These are phyloP conservation scores for Exobasidium rhododendri DNA, from an alignment of 1,284 basidiomycete genomes.

Conservation along the genomic window DNA sequence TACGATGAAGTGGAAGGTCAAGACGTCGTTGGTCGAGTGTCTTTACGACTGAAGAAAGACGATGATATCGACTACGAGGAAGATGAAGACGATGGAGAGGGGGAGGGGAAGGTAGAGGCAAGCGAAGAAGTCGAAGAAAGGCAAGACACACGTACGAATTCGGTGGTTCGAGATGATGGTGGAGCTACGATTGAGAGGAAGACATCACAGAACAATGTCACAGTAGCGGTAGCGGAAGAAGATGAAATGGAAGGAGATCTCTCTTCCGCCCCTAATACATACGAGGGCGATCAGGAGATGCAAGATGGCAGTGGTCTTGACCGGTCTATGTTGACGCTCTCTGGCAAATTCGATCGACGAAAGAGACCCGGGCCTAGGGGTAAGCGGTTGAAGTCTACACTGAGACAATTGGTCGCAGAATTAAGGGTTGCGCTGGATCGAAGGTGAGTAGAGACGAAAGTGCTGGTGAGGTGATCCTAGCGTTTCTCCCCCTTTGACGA, in stretches of 20 bases:
- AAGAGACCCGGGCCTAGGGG: slow-evolving; percentile 40
- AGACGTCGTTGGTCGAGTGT: neutral
- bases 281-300: slow-evolving; percentile 15
- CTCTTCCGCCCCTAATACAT: neutral
- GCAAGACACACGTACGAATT: neutral
- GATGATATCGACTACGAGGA: slow-evolving; percentile 11
- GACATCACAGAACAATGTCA: neutral
- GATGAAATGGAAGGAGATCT: neutral
- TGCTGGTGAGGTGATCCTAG: too few relatives aligned
- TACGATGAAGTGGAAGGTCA: slow-evolving; percentile 4
- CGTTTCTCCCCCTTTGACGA: neutral
- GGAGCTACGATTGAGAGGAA: neutral
- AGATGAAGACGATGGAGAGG: slow-evolving; percentile 14
- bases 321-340: slow-evolving; percentile 28
- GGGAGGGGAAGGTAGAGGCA: neutral
- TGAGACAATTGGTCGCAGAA: slow-evolving; percentile 34
- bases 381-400: slow-evolving; percentile 46
- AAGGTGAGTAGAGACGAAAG: neutral
- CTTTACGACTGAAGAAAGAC: neutral
- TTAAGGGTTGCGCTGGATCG: slow-evolving; percentile 10
- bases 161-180: slow-evolving; percentile 13
- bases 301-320: neutral
- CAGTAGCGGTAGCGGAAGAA: slow-evolving; percentile 17
- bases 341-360: slow-evolving; percentile 29
- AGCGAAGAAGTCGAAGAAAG: neutral